Base-by-base conservation (phyloP, 2,329 filamentous ascomycete genomes). In the Aspergillus terreus region DNA sequence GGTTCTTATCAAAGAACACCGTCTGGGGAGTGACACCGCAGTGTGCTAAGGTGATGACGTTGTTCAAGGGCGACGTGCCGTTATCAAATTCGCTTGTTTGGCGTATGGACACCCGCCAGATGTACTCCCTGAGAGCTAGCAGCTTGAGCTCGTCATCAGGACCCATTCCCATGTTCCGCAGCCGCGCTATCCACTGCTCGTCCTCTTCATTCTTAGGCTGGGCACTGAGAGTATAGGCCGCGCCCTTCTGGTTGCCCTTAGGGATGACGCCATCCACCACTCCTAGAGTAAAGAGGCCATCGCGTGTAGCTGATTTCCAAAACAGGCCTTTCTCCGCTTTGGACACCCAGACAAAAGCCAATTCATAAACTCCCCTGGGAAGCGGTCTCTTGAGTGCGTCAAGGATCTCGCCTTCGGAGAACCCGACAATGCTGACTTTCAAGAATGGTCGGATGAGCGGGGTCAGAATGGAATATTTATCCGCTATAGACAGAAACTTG, bases 81-180 rank as follows among this genome's bases (percentile, higher is more conserved):
- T 57, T 60, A 47, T 71, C 64, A 12, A 54, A 50, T 48, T 81
- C 77, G 3, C 85, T 82, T 9, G 81, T 75, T 63, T 85, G 88
- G 55, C 88, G 85, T 61, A 85, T 83, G 46, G 88, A 88, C 6
- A 94, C 80, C 36, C 89, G 84, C 88, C 90, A 96, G 38, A 99
- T 89, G 63, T 95, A 97, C 65, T 96, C 92, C 51, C 89, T 81
- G 10, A 99, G 77, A 4, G 86, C 88, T 33, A 97, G 76, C 2
- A 99, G 75, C 69, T 99, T 97, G 65, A 88, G 83, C 59, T 99
- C 94, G 60, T 99, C 92, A 42, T 96, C 92, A 1, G 78, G 65
- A 1, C 79, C 76, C 76, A 99, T 83, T 0, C 94, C 94, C 40
- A 95, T 83, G 57, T 90, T 95, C 46, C 88, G 83, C 44, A 99